phyloP scores from a whole-genome alignment of 768 basidiomycete genomes.

The Ephemerocybe angulata region DNA sequence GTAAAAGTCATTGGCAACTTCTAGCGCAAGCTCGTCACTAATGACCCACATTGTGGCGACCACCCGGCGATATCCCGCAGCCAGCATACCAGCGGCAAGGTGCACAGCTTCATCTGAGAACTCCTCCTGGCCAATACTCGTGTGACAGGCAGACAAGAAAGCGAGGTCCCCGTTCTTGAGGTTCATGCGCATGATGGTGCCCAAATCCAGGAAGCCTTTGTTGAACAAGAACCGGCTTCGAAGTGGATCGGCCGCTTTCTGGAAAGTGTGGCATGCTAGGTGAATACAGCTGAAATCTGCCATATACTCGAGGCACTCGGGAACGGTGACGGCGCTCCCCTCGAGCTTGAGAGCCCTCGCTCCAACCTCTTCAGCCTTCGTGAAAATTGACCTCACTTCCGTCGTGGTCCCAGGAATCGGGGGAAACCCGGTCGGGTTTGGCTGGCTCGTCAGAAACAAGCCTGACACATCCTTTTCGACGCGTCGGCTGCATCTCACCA shows the following conservation, averaged over 20 bases:
- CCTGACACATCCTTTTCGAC: background rate
- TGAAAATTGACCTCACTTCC: conserved; percentile 4
- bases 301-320: conserved; percentile 8
- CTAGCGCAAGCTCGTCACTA: conserved; percentile 4
- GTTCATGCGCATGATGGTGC: background rate
- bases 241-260: background rate
- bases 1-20: conserved; percentile 8
- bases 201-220: background rate
- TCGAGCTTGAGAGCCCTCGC: background rate
- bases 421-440: background rate
- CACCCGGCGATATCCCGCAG: conserved; percentile 10
- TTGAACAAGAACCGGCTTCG: background rate
- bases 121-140: conserved; percentile 2
- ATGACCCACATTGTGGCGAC: conserved; percentile 15
- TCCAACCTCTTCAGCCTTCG: background rate
- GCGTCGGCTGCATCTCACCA: background rate
- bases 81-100: conserved; percentile 12
- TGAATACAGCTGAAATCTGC: background rate
- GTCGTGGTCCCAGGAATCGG: conserved; percentile 8
- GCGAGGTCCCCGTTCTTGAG: conserved; percentile 7
- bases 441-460: conserved; percentile 15
- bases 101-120: conserved; percentile 10
- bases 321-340: background rate
- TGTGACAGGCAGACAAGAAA: conserved; percentile 13
- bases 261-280: background rate